phyloP scores from a whole-genome alignment of 2,329 filamentous ascomycete species.

The Coniochaeta ligniaria region DNA sequence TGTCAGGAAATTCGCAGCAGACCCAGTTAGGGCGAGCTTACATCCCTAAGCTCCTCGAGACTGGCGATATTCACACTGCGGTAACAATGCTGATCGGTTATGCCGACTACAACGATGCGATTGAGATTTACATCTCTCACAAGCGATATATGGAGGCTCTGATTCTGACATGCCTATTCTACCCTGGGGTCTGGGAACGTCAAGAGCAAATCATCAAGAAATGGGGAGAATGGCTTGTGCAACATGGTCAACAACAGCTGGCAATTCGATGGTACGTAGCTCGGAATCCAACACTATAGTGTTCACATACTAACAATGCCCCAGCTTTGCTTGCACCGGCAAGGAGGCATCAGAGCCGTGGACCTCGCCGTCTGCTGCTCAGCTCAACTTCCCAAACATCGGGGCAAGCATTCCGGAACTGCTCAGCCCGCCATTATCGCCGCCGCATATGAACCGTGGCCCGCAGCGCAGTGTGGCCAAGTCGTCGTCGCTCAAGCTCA shows the following conservation, averaged over 20 bases:
- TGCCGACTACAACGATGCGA: constrained; percentile 87
- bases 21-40: constrained; percentile 79
- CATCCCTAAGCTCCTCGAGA: constrained; percentile 82
- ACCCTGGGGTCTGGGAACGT: constrained; percentile 82
- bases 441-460: constrained; percentile 55
- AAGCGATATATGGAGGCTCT: constrained; percentile 90
- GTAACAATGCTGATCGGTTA: constrained; percentile 89
- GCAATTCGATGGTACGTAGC: constrained; percentile 69
- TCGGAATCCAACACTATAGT: neutral
- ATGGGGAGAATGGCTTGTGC: constrained; percentile 90
- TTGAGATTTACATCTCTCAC: constrained; percentile 92
- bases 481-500: constrained; percentile 78
- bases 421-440: constrained; percentile 66
- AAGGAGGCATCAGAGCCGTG: constrained; percentile 79
- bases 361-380: constrained; percentile 73
- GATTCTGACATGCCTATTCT: constrained; percentile 75
- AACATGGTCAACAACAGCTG: constrained; percentile 79
- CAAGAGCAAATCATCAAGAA: constrained; percentile 82
- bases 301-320: neutral
- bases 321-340: constrained; percentile 79
- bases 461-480: constrained; percentile 63
- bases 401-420: constrained; percentile 51
- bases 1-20: constrained; percentile 76
- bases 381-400: constrained; percentile 45
- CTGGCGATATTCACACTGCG: constrained; percentile 84